Conservation (phyloP, 2,329 filamentous ascomycete genomes). For the Fusarium incarnatum region DNA sequence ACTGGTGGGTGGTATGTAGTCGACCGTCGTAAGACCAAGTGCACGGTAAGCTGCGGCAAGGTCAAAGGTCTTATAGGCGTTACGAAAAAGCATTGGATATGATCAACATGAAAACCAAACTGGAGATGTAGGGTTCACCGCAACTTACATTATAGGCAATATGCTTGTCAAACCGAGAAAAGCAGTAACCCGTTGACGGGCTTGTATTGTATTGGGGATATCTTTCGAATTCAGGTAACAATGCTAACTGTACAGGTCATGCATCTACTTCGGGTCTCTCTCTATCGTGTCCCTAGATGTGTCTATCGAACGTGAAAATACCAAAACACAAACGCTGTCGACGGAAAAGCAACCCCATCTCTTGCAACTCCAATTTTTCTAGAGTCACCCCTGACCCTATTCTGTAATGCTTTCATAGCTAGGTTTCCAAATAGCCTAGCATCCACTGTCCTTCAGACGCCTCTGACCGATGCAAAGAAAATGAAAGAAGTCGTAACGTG, state of each 20-base stretch:
- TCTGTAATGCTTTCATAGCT: constrained; percentile 22
- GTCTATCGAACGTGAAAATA: constrained; percentile 31
- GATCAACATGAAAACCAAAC: constrained; percentile 8
- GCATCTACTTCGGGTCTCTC: constrained; percentile 27
- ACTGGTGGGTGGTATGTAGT: constrained; percentile 88
- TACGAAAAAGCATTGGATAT: constrained; percentile 5
- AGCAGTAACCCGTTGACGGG: constrained; percentile 7
- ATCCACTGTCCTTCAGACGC: constrained; percentile 29
- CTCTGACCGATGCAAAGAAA: constrained; percentile 35
- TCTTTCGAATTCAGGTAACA: constrained; percentile 20
- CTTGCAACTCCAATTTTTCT: constrained; percentile 34
- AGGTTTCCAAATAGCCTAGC: constrained; percentile 9
- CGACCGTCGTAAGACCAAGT: constrained; percentile 40
- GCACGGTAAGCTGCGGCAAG: constrained; percentile 12
- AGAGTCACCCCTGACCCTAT: constrained; percentile 25
- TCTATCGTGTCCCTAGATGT: constrained; percentile 26
- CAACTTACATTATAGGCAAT: not conserved
- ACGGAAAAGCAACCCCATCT: constrained; percentile 24
- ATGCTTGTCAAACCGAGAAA: constrained; percentile 22
- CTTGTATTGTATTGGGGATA: constrained; percentile 16
- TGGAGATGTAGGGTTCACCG: constrained; percentile 11
- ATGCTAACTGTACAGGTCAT: constrained; percentile 41
- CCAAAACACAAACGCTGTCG: constrained; percentile 27
- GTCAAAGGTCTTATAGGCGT: constrained; percentile 24
- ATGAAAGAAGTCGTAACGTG: constrained; percentile 23